Evolutionary conservation across 768 basidiomycete species (phyloP), one percentile per base, ranked within the genome.

Genomic region (Boletellus emodensis): DNA sequence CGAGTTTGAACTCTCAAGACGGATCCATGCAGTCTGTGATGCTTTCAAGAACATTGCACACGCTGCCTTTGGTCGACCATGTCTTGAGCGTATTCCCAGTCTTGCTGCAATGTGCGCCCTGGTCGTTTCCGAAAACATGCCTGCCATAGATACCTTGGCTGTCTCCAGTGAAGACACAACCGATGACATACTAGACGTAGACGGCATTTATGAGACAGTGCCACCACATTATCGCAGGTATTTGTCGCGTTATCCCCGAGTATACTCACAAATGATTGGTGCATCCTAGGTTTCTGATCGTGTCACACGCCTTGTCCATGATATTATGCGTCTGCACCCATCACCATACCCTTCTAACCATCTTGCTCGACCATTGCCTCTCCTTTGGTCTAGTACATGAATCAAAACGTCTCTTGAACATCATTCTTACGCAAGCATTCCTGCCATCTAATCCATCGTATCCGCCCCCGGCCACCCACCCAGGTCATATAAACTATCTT

Each of bases 191-290:
- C 56, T 66, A 34, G 52, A 67, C 15, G 47, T 67, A 32, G 66
- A 77, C 49, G 63, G 68, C 13, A 54, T 84, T 6, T 83, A 83
- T 49, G 80, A 82, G 26, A 59, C 70, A 2, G 71, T 84, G 42
- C 82, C 82, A 24, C 49, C 65, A n/a, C 70, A 75, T 28, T 75
- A 75, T 61, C 74, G 82, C 51, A 73, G 73, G 83, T 83, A 58
- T 48, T 34, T 42, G 32, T 58, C 22, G 14, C 11, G n/a, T 52
- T n/a, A 9, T 44, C 24, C 20, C 10, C 10, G 2, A 49, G 68
- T 51, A n/a, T 20, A 20, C 36, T 42, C 37, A 17, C 39, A 41
- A 41, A 37, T 54, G 41, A 62, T 44, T 8, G 22, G 18, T 43
- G 22, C 20, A 32, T 32, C 7, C 11, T 37, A 84, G 82, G 41